phyloP scores from a whole-genome alignment of 208 protist genomes.

The Acanthamoeba polyphaga region DNA sequence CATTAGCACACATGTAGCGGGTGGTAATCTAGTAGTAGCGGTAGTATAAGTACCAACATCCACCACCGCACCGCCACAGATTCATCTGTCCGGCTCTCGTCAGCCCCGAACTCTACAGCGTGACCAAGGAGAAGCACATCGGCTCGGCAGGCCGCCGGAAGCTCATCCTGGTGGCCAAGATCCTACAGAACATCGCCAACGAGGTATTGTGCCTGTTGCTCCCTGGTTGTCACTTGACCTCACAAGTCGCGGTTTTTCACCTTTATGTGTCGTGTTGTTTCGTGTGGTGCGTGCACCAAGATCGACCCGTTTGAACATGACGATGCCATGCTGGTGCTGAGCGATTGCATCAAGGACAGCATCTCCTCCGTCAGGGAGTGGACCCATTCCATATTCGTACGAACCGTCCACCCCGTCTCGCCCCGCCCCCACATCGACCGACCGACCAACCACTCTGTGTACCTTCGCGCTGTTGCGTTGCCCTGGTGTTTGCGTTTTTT shows the following conservation, averaged over 20 bases:
- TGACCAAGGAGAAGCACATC: slow-evolving; percentile 14
- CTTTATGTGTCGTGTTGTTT: background rate
- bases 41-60: no score
- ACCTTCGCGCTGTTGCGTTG: no score
- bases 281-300: no score
- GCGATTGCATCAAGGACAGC: slow-evolving; percentile 32
- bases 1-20: no score
- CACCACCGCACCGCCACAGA: no score
- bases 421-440: no score
- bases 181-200: slow-evolving; percentile 8
- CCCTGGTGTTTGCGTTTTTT: no score
- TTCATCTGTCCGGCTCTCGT: slow-evolving; percentile 5
- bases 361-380: background rate
- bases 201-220: background rate
- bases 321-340: background rate
- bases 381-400: slow-evolving; percentile 13
- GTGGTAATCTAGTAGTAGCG: no score
- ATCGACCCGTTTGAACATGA: slow-evolving; percentile 5
- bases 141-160: background rate
- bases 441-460: no score
- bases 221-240: no score
- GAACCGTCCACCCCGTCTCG: background rate
- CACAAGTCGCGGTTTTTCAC: background rate
- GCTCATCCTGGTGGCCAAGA: slow-evolving; percentile 23
- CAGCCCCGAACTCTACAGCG: background rate